Percentiles rank a stretch among this genome's conserved stretches.
Conservation (phyloP, 140 eudicot genomes). For the Erigeron philadelphicus region DNA sequence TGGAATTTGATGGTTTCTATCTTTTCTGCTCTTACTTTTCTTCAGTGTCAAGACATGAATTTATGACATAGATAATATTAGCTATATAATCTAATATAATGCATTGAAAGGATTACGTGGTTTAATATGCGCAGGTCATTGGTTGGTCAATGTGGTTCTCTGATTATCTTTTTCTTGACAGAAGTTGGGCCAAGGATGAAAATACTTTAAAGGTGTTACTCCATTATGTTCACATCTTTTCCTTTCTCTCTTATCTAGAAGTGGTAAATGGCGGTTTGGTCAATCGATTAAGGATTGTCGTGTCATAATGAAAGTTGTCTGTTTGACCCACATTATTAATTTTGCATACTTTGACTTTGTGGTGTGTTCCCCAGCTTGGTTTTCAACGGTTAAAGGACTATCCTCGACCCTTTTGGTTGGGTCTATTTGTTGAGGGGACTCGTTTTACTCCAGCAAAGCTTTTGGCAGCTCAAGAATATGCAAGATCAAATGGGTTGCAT, state of each 20-base stretch:
- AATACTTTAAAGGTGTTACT: conserved; percentile 59
- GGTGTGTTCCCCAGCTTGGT: conserved; percentile 49
- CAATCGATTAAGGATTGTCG: background rate
- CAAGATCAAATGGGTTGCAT: conserved; percentile 73
- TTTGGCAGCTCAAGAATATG: conserved; percentile 96
- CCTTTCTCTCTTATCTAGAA: background rate
- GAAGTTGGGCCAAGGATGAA: conserved; percentile 94
- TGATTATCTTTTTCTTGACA: conserved; percentile 89
- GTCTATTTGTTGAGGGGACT: conserved; percentile 95
- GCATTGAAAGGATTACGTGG: background rate
- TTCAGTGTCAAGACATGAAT: background rate
- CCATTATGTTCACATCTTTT: background rate
- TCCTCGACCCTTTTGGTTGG: conserved; percentile 92
- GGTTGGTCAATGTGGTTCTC: conserved; percentile 99
- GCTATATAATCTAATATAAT: background rate
- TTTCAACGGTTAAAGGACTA: conserved; percentile 66
- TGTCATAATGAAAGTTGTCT: background rate
- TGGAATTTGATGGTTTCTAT: background rate
- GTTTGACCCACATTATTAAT: background rate
- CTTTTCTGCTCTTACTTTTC: background rate
- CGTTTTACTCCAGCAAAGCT: conserved; percentile 95
- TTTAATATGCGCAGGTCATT: conserved; percentile 56
- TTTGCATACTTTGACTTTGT: background rate
- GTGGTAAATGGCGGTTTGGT: background rate
- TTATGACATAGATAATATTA: background rate